These are phyloP conservation scores for Arthrobotrys sinensis DNA, from an alignment of 2,329 filamentous ascomycete genomes.

Conservation along the genomic window DNA sequence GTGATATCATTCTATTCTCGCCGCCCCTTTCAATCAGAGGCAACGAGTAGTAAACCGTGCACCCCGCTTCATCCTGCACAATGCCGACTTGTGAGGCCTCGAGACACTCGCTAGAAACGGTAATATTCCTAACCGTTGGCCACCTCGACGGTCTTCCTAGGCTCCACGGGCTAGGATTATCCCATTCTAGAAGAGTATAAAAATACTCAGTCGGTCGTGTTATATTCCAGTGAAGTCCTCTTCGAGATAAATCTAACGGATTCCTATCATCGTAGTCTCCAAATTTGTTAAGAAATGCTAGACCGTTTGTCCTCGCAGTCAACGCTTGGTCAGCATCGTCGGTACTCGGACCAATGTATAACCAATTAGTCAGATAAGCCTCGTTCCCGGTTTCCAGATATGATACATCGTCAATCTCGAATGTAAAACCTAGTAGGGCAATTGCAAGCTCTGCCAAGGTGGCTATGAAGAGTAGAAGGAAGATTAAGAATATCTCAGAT, in stretches of 20 bases:
- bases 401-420: conserved; percentile 17
- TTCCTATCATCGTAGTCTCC: background rate
- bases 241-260: conserved; percentile 9
- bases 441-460: conserved; percentile 12
- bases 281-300: conserved; percentile 14
- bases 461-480: background rate
- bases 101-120: conserved; percentile 1
- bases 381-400: conserved; percentile 9
- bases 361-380: conserved; percentile 19
- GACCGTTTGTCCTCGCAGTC: background rate
- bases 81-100: conserved; percentile 2
- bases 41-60: background rate
- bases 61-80: background rate
- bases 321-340: background rate
- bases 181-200: conserved; percentile 9
- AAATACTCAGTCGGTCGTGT: conserved; percentile 6
- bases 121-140: conserved; percentile 9
- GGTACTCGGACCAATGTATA: conserved; percentile 6
- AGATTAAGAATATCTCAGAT: conserved; percentile 5
- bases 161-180: background rate
- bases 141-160: conserved; percentile 13
- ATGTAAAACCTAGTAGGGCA: conserved; percentile 13
- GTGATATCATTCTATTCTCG: background rate
- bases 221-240: conserved; percentile 7
- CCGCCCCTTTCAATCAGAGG: background rate